These are phyloP conservation scores for apple (Malus domestica) DNA, from an alignment of 306 rosid genomes.

Conservation along the genomic window DNA sequence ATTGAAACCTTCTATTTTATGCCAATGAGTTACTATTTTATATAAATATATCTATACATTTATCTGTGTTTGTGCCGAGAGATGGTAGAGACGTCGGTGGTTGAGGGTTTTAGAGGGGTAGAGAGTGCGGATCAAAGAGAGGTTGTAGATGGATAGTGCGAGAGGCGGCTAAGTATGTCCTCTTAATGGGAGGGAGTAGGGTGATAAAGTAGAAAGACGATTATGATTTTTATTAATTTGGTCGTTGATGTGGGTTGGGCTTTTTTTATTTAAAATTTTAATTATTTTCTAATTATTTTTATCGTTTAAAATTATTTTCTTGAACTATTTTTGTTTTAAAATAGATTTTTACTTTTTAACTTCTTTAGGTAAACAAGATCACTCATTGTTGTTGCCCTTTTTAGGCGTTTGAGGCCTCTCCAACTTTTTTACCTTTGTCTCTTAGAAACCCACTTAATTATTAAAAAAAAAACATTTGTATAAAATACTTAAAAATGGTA, in stretches of 20 bases:
- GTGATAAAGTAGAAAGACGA: background rate
- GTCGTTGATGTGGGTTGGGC: constrained; percentile 10
- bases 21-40: too few species aligned
- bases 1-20: too few species aligned
- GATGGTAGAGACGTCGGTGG: background rate
- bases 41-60: too few species aligned
- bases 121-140: background rate
- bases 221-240: background rate
- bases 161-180: constrained; percentile 42
- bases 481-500: too few species aligned
- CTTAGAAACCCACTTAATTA: too few species aligned
- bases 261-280: background rate
- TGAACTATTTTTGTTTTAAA: too few species aligned
- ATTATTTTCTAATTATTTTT: background rate
- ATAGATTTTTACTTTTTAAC: too few species aligned
- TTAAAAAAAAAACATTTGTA: too few species aligned
- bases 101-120: constrained; percentile 4
- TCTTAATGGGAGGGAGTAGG: background rate
- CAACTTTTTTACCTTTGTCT: too few species aligned
- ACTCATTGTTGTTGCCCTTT: too few species aligned
- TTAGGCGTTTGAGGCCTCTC: too few species aligned
- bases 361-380: too few species aligned
- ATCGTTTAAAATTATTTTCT: background rate
- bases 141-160: constrained; percentile 12
- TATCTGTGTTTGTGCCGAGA: background rate